These are phyloP conservation scores for Collariella sp. DNA, from an alignment of 495 filamentous ascomycete genomes.

Conservation along the genomic window DNA sequence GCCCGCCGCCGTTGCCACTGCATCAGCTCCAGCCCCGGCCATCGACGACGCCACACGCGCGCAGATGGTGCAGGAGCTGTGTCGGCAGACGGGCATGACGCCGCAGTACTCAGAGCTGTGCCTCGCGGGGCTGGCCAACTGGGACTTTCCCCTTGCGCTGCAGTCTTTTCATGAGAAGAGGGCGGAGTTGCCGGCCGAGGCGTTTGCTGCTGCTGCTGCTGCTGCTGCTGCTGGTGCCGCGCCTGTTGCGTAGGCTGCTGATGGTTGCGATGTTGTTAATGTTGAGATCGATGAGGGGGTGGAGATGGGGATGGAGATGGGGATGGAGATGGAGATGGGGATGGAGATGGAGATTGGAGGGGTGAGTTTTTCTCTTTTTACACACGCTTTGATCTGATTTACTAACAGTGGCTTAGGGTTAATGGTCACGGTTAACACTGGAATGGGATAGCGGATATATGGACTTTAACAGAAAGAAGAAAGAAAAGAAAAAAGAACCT, in stretches of 20 bases:
- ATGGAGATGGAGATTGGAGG: neutral
- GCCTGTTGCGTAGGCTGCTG: slow-evolving; percentile 5
- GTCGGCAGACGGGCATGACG: slow-evolving; percentile 62
- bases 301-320: no score
- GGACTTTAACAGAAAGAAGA: no score
- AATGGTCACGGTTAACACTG: no score
- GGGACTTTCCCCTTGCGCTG: slow-evolving; percentile 64
- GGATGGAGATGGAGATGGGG: no score
- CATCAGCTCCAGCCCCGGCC: slow-evolving; percentile 19
- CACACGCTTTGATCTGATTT: no score
- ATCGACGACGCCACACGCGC: slow-evolving; percentile 46
- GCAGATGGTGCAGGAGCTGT: slow-evolving; percentile 55
- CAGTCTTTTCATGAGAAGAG: slow-evolving; percentile 55
- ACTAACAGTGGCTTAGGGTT: no score
- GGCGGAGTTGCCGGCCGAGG: slow-evolving; percentile 32
- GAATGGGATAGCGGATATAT: no score
- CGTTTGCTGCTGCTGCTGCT: slow-evolving; percentile 25
- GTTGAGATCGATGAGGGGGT: no score
- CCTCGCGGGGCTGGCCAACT: slow-evolving; percentile 52
- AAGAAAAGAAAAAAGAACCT: no score
- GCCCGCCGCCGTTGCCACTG: neutral
- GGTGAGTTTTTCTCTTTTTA: no score
- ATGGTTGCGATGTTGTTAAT: neutral
- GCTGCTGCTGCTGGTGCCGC: neutral
- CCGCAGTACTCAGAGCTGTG: slow-evolving; percentile 63